A percentile compares a stretch with the other conserved stretches of the same genome.
These are phyloP conservation scores for Dactylonectria macrodidyma DNA, from an alignment of 2,329 filamentous ascomycete species.

Conservation along the genomic window DNA sequence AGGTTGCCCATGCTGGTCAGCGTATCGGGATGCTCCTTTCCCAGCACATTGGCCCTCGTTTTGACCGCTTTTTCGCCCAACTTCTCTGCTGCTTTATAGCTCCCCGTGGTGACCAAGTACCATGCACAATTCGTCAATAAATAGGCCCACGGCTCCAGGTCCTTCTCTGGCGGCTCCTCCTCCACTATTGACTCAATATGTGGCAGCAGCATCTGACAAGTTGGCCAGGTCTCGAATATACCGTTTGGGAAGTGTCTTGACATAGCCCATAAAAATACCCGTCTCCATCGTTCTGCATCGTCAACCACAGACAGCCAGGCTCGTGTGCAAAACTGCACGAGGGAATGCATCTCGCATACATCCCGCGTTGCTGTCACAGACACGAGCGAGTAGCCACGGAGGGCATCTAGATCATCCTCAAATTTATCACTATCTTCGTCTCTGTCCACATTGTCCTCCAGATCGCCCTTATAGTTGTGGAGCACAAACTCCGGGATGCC, in stretches of 20 bases:
- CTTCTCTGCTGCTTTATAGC: conserved; percentile 4
- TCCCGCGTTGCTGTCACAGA: conserved; percentile 5
- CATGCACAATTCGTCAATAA: neutral
- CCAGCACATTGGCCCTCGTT: neutral
- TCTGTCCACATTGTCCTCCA: neutral
- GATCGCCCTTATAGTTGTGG: neutral
- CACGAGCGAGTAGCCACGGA: conserved; percentile 41
- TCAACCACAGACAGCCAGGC: conserved; percentile 36
- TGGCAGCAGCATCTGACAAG: conserved; percentile 18
- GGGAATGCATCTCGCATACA: conserved; percentile 41
- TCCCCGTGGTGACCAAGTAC: neutral
- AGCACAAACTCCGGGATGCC: conserved; percentile 53
- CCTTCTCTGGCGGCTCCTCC: conserved; percentile 8
- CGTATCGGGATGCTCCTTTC: neutral
- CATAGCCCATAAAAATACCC: conserved; percentile 9
- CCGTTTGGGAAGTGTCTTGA: conserved; percentile 11
- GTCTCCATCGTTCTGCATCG: conserved; percentile 20
- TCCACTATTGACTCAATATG: conserved; percentile 10
- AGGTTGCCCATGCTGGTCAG: neutral
- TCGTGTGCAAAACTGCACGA: conserved; percentile 43
- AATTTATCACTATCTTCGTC: neutral
- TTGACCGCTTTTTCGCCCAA: neutral
- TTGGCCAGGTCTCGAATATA: conserved; percentile 12
- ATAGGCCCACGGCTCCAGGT: neutral
- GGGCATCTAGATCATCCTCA: conserved; percentile 21